These are phyloP conservation scores for Cinnamomum micranthum DNA, from an alignment of 164 flowering plant species.

Conservation along the genomic window DNA sequence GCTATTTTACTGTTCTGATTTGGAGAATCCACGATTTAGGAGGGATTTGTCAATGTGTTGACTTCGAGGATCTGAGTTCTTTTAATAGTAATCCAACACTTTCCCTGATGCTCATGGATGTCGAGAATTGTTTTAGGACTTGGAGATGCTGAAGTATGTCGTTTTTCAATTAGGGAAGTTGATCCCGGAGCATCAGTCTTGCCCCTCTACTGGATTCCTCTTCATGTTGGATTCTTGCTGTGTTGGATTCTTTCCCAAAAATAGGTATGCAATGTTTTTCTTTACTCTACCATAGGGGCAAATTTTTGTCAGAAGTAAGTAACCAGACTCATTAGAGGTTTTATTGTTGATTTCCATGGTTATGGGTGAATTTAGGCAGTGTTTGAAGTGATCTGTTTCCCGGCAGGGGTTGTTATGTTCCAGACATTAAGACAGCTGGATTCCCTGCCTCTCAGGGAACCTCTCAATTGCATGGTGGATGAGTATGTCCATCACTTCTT, in stretches of 20 bases:
- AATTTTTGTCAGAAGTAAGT: too few species aligned
- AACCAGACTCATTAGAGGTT: neutral
- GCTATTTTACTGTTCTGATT: neutral
- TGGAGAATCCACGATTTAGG: neutral
- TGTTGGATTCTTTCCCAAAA: neutral
- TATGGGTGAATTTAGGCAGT: neutral
- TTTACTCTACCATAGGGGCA: too few species aligned
- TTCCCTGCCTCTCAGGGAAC: neutral
- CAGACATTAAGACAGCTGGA: neutral
- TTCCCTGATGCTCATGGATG: constrained; percentile 2
- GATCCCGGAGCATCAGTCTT: constrained; percentile 10
- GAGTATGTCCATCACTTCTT: neutral
- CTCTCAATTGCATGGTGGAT: neutral
- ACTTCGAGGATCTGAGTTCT: neutral
- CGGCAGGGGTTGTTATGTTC: too few species aligned
- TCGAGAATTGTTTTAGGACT: constrained; percentile 3
- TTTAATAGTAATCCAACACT: constrained; percentile 2
- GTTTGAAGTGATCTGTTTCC: neutral
- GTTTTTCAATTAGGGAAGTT: constrained; percentile 12
- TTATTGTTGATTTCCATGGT: constrained; percentile 1
- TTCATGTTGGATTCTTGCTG: constrained; percentile 1
- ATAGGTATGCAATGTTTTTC: constrained; percentile 9
- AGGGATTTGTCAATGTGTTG: constrained; percentile 3
- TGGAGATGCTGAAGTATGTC: neutral
- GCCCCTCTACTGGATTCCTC: constrained; percentile 5